Conservation (phyloP, 208 protist genomes). For the Wallacemonas collosoma region DNA sequence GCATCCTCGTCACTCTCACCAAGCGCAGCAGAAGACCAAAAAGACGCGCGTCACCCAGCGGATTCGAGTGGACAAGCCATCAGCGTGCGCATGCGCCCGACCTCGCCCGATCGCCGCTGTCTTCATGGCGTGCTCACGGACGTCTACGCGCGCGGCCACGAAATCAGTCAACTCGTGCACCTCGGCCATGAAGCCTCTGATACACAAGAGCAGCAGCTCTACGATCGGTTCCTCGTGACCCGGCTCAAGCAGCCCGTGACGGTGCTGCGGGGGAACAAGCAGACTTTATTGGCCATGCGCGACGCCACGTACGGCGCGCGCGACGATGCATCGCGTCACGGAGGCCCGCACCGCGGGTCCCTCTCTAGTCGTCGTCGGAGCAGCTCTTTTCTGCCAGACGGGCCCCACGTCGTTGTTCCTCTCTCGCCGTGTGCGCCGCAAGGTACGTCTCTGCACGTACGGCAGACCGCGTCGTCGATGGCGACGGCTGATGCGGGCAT, state of each 20-base stretch:
- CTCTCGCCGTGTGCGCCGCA: conserved; percentile 14
- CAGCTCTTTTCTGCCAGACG: not conserved
- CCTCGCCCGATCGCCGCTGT: conserved; percentile 44
- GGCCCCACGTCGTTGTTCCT: conserved; percentile 18
- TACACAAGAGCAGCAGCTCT: conserved; percentile 38
- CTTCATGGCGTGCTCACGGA: conserved; percentile 36
- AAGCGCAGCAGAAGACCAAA: not conserved
- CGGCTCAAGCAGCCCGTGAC: conserved; percentile 43
- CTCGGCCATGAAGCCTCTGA: conserved; percentile 38
- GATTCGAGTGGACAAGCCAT: not conserved
- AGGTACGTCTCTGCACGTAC: not conserved
- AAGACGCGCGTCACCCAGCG: not conserved
- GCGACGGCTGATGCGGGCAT: not conserved
- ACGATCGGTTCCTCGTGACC: conserved; percentile 60
- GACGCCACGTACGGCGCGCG: conserved; percentile 13
- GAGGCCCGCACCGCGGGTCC: not conserved
- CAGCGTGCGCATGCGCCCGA: conserved; percentile 35
- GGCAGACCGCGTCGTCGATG: not conserved
- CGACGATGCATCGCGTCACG: not conserved
- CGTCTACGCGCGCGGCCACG: conserved; percentile 34
- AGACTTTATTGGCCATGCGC: conserved; percentile 6
- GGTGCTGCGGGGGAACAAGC: conserved; percentile 1
- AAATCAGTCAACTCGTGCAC: conserved; percentile 50
- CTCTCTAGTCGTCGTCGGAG: not conserved
- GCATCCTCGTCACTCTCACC: no score